Conservation (phyloP, 75 land plant genomes). For the Ceratopteris richardii region DNA sequence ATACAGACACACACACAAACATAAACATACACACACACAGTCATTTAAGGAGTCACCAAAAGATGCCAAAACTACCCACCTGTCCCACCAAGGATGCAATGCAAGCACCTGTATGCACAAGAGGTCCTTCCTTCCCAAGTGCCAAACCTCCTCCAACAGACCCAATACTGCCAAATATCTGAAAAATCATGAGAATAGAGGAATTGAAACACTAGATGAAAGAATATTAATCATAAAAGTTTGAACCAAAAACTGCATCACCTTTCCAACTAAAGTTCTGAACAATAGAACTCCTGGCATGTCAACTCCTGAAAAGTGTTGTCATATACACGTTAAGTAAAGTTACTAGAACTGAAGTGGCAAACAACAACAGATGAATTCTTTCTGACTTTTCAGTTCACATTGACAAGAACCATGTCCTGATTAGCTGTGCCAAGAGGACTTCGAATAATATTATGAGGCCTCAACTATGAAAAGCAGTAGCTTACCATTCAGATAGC, state of each 20-base stretch:
- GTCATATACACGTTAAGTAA: too few species aligned
- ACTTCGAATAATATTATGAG: too few species aligned
- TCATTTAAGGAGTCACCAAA: too few species aligned
- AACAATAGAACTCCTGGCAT: conserved; percentile 91
- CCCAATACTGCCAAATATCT: conserved; percentile 98
- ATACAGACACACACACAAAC: too few species aligned
- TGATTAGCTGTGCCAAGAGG: too few species aligned
- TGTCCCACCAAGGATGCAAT: conserved; percentile 98
- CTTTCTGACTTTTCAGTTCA: too few species aligned
- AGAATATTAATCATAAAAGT: neutral
- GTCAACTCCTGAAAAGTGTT: conserved; percentile 64
- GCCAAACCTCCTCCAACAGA: conserved; percentile 99
- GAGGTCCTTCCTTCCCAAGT: conserved; percentile 97
- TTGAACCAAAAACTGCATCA: conserved; percentile 8
- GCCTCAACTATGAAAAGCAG: too few species aligned
- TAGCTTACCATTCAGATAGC: conserved; percentile 86
- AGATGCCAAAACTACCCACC: conserved; percentile 37
- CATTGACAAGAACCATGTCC: too few species aligned
- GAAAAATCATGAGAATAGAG: neutral
- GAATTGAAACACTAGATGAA: neutral
- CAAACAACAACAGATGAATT: too few species aligned
- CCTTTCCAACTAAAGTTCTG: conserved; percentile 96
- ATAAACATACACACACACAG: too few species aligned
- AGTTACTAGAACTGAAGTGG: too few species aligned
- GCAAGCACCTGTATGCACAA: conserved; percentile 99